Evolutionary conservation across 2,329 filamentous ascomycete genomes (phyloP).

Genomic region (Neofusicoccum sp.): DNA sequence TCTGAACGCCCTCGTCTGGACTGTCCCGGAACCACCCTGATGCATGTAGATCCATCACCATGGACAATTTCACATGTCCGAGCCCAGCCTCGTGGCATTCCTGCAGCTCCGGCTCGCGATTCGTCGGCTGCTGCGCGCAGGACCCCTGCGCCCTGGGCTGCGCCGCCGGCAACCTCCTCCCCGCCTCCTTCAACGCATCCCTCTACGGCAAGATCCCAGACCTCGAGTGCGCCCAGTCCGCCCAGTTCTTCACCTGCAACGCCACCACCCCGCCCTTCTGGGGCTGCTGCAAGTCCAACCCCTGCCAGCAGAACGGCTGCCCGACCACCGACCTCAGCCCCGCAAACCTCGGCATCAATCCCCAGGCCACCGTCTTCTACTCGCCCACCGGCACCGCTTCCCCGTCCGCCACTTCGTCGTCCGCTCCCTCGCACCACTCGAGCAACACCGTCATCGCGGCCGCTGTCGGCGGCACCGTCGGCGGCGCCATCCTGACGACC

Average conservation of each 20-base stretch:
- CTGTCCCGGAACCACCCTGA: too few species aligned
- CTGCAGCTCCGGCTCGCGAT: slow-evolving; percentile 31
- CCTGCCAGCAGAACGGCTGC: slow-evolving; percentile 34
- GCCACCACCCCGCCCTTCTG: slow-evolving; percentile 30
- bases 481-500: too few species aligned
- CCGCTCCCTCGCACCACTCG: too few species aligned
- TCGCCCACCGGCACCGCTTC: neutral
- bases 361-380: slow-evolving; percentile 25
- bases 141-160: slow-evolving; percentile 42
- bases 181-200: slow-evolving; percentile 34
- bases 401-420: too few species aligned
- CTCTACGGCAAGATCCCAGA: slow-evolving; percentile 32
- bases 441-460: too few species aligned
- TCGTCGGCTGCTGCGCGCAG: slow-evolving; percentile 41
- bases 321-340: slow-evolving; percentile 27
- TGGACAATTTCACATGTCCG: slow-evolving; percentile 31
- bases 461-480: too few species aligned
- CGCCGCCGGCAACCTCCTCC: slow-evolving; percentile 30
- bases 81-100: slow-evolving; percentile 34
- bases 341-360: slow-evolving; percentile 25
- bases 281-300: slow-evolving; percentile 39
- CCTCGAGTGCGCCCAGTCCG: slow-evolving; percentile 32
- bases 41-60: neutral
- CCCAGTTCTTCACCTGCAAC: slow-evolving; percentile 37
- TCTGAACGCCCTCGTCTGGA: too few species aligned